These are phyloP conservation scores for Leishmania lainsoni DNA, from an alignment of 208 protist species.

Conservation along the genomic window DNA sequence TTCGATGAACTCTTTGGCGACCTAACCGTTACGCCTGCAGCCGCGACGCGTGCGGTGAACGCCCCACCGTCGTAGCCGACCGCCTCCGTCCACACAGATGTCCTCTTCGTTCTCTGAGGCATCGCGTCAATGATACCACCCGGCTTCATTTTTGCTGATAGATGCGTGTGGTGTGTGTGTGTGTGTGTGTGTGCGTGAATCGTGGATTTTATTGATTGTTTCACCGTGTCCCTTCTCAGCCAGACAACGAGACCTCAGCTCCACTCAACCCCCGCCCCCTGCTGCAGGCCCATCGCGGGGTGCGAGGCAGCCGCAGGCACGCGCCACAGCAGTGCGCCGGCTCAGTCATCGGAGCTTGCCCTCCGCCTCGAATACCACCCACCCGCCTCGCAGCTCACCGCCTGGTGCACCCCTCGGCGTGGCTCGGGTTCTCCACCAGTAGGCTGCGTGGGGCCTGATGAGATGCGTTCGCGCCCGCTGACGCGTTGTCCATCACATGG, in stretches of 20 bases:
- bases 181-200: neutral
- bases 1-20: conserved; percentile 79
- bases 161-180: neutral
- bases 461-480: too few species aligned
- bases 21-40: conserved; percentile 1
- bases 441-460: too few species aligned
- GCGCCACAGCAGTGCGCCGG: too few species aligned
- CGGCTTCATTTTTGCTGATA: neutral
- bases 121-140: neutral
- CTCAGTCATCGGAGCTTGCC: too few species aligned
- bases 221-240: neutral
- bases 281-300: neutral
- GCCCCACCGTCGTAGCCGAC: conserved; percentile 14
- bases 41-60: neutral
- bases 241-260: neutral
- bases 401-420: too few species aligned
- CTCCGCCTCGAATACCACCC: too few species aligned
- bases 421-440: too few species aligned
- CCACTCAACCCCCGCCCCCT: neutral
- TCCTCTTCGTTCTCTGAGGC: neutral
- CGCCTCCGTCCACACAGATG: neutral
- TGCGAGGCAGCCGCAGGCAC: too few species aligned
- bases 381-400: too few species aligned
- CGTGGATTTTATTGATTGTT: neutral
- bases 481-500: too few species aligned